Evolutionary conservation across 208 protist genomes (phyloP).

Genomic region (Leishmania arabica): DNA sequence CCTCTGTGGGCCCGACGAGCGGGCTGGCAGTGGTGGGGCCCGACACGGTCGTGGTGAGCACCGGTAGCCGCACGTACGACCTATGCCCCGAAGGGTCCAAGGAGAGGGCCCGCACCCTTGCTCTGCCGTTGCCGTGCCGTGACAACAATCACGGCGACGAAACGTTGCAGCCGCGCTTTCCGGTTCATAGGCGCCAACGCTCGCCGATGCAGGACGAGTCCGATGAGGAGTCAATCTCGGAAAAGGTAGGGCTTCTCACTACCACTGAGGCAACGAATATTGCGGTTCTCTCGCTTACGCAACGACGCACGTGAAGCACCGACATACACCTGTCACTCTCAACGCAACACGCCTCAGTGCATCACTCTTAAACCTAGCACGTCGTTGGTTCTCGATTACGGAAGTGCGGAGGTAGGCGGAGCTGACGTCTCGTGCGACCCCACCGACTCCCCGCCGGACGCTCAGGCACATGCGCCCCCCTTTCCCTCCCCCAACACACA

Average conservation of each 20-base stretch:
- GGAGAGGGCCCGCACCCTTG: background rate
- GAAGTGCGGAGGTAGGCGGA: background rate
- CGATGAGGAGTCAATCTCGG: slow-evolving; percentile 5
- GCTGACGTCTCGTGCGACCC: background rate
- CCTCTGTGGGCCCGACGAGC: slow-evolving; percentile 22
- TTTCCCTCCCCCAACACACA: too few relatives aligned
- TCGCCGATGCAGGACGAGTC: slow-evolving; percentile 17
- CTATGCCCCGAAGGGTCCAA: background rate
- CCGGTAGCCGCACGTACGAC: slow-evolving; percentile 14
- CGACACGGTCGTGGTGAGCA: slow-evolving; percentile 21
- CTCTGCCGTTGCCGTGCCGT: background rate
- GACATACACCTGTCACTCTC: background rate
- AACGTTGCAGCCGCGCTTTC: background rate
- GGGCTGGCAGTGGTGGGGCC: slow-evolving; percentile 17
- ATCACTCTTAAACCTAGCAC: background rate
- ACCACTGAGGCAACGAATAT: slow-evolving; percentile 19
- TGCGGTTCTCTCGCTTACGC: slow-evolving; percentile 13
- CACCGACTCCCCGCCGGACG: too few relatives aligned
- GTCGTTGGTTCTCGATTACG: background rate
- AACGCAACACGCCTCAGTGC: background rate
- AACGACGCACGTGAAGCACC: background rate
- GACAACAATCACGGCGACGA: background rate
- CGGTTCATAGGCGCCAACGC: slow-evolving; percentile 6
- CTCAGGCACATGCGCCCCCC: background rate
- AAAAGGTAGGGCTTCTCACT: background rate